Evolutionary conservation across 495 filamentous ascomycete species (phyloP).

Genomic region (Aspergillus kassunensis): DNA sequence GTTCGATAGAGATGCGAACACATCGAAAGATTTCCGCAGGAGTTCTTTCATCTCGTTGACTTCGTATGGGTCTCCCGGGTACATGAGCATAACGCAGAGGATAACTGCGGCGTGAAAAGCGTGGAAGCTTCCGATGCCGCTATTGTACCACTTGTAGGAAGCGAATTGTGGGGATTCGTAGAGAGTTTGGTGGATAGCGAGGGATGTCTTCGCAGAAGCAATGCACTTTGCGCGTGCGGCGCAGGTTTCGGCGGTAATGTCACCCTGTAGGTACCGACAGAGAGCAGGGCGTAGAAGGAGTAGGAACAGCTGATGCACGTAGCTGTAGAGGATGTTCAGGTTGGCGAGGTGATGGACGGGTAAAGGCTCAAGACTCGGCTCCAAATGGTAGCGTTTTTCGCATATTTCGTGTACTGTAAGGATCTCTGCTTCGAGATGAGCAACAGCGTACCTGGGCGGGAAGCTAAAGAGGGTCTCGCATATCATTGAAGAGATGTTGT

Average conservation of each 20-base stretch:
- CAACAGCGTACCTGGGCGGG: conserved; percentile 22
- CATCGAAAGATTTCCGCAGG: conserved; percentile 30
- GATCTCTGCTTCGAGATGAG: conserved; percentile 38
- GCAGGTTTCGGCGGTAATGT: conserved; percentile 38
- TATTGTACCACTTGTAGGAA: conserved; percentile 46
- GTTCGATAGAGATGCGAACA: conserved; percentile 38
- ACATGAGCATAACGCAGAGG: conserved; percentile 27
- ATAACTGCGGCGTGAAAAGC: conserved; percentile 34
- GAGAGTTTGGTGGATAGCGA: conserved; percentile 37
- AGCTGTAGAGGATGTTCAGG: conserved; percentile 43
- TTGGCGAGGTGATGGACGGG: conserved; percentile 40
- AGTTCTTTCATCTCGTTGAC: conserved; percentile 31
- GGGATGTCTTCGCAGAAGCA: conserved; percentile 36
- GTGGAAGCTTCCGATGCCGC: conserved; percentile 37
- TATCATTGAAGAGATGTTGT: conserved; percentile 38
- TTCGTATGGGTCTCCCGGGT: conserved; percentile 31
- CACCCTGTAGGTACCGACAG: conserved; percentile 37
- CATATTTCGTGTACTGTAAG: conserved; percentile 34
- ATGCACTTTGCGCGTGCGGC: conserved; percentile 40
- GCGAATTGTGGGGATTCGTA: conserved; percentile 32
- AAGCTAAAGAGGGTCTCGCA: conserved; percentile 39
- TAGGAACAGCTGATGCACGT: conserved; percentile 45
- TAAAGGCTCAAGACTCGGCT: conserved; percentile 24
- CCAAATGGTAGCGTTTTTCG: conserved; percentile 33
- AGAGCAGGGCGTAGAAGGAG: conserved; percentile 43